These are phyloP conservation scores for Kuraishia cidri DNA, from an alignment of 805 yeast species.

Conservation along the genomic window DNA sequence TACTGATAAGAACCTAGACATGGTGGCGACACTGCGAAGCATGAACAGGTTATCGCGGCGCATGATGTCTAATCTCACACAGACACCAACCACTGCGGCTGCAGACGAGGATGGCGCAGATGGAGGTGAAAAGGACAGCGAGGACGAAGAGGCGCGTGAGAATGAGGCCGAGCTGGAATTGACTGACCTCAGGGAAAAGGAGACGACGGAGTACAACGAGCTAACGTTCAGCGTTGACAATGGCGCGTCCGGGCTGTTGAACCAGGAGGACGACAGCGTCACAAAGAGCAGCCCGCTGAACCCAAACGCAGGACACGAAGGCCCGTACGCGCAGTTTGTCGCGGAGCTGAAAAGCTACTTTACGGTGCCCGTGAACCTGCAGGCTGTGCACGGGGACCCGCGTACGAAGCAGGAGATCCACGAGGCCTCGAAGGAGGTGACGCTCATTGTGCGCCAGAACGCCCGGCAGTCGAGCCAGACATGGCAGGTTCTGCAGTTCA, in stretches of 20 bases:
- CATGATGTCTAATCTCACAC: constrained; percentile 57
- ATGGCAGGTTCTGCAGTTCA: constrained; percentile 21
- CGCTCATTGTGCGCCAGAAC: constrained; percentile 38
- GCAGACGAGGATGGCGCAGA: constrained; percentile 23
- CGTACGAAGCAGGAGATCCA: constrained; percentile 23
- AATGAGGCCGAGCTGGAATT: constrained; percentile 37
- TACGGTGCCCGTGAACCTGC: constrained; percentile 10
- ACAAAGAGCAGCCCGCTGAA: too few relatives aligned
- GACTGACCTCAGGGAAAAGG: constrained; percentile 39
- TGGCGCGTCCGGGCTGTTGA: constrained; percentile 11
- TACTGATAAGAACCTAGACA: constrained; percentile 51
- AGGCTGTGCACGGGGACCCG: constrained; percentile 11
- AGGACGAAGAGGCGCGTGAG: constrained; percentile 9
- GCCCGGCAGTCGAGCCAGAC: constrained; percentile 43
- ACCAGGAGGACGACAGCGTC: too few relatives aligned
- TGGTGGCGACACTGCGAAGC: constrained; percentile 69
- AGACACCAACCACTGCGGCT: constrained; percentile 27
- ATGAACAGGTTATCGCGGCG: constrained; percentile 84
- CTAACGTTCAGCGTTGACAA: constrained; percentile 22
- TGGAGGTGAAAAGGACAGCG: constrained; percentile 10
- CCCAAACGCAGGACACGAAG: too few relatives aligned
- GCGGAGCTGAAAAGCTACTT: constrained; percentile 11
- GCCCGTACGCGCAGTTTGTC: constrained; percentile 14
- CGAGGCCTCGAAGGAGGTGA: constrained; percentile 34
- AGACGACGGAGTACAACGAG: constrained; percentile 43